Evolutionary conservation across 169 alveolate genomes (phyloP).

Genomic region (Plasmodium sp.): DNA sequence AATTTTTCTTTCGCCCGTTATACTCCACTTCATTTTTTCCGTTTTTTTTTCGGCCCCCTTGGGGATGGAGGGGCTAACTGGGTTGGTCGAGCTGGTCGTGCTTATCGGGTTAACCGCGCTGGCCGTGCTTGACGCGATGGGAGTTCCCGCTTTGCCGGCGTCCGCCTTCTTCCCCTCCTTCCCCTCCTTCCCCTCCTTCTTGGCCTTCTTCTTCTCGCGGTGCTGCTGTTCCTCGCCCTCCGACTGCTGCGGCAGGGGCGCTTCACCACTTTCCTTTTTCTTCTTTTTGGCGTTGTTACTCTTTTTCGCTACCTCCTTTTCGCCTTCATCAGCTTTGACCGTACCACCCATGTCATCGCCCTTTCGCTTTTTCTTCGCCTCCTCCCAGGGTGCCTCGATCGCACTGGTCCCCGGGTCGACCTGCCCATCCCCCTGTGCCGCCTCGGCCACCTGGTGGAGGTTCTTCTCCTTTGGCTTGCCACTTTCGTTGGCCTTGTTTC

Average conservation of each 20-base stretch:
- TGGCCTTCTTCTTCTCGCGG: not conserved
- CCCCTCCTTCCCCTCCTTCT: not conserved
- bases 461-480: not conserved
- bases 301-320: not conserved
- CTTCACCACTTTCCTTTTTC: not conserved
- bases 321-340: not conserved
- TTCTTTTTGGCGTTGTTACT: not conserved
- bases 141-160: not conserved
- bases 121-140: not conserved
- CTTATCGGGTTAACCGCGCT: not conserved
- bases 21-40: slow-evolving; percentile 58
- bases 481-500: not conserved
- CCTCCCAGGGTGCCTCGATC: not conserved
- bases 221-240: not conserved
- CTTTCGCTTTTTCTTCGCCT: not conserved
- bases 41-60: slow-evolving; percentile 16
- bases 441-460: not conserved
- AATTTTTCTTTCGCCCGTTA: slow-evolving; percentile 47
- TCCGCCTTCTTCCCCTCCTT: not conserved
- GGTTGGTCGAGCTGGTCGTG: not conserved
- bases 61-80: not conserved
- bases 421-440: not conserved
- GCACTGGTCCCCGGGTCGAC: not conserved
- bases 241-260: not conserved
- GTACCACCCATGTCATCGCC: not conserved